Evolutionary conservation across 1,139 yeast genomes (phyloP), one percentile per base, ranked within the genome.

Genomic region (Hemisphaericaspora subhashii): DNA sequence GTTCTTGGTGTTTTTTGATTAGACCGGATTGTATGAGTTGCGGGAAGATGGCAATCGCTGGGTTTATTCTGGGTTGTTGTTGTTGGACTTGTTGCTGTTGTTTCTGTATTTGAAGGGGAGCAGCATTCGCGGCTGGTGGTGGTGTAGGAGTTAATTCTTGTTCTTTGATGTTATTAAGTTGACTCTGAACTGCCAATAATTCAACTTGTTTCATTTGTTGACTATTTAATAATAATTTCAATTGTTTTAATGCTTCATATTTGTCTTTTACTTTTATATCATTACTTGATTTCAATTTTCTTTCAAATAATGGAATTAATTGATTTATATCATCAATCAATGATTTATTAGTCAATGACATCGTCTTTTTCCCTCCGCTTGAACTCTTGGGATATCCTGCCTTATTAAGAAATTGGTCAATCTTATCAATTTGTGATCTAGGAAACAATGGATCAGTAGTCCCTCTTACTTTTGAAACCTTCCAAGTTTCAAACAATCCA

Each of bases 401-500:
- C 47, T 64, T 69, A 15, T 74, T 68, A 53, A 94, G 66, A 57
- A 90, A 90, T 38, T 68, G 71, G 49, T 87, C 96, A 39, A 94
- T 86, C 53, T 75, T 79, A 31, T 77, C 80, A 50, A 90, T 68
- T 35, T 86, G 86, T 12, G 79, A 83, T 26, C 68, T 68, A 11
- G 89, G 86, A 58, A 92, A 90, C 36, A 92, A 66, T 3, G 94
- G 87, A 37, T 74, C 59, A 15, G 80, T 79, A 8, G 83, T 72
- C 7, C 85, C 74, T 33, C 79, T 77, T 21, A 79, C 74, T 35
- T 68, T 66, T 36, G 70, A 60, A 12, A 56, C 51, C 41, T 86
- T 83, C 99, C 99, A 94, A 11, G 96, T 86, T 55, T 81, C 83
- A 63, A 86, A 90, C 47, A 94, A 66, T 47, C 83, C 83, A 40